These are phyloP conservation scores for Colletotrichum tamarilloi DNA, from an alignment of 2,329 filamentous ascomycete genomes.

Conservation along the genomic window DNA sequence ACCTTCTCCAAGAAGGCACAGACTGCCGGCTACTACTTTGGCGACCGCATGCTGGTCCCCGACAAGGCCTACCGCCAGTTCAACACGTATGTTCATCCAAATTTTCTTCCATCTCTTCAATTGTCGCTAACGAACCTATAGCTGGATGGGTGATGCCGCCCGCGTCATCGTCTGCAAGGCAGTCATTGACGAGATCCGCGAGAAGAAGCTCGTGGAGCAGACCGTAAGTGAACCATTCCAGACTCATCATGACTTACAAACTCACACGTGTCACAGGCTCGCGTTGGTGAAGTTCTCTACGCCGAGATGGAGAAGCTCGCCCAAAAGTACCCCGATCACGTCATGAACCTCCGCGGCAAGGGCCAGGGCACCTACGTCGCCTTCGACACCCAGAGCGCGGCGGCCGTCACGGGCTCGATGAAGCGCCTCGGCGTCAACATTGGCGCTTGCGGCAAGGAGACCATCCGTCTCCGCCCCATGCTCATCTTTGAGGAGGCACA, in stretches of 20 bases:
- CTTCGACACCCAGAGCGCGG: slow-evolving; percentile 78
- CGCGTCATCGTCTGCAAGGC: slow-evolving; percentile 81
- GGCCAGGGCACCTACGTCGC: slow-evolving; percentile 83
- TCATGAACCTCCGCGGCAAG: slow-evolving; percentile 81
- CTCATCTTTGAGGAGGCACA: slow-evolving; percentile 82
- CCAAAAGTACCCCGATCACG: slow-evolving; percentile 73
- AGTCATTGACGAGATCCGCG: slow-evolving; percentile 80
- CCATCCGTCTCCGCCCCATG: slow-evolving; percentile 82
- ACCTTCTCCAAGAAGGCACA: slow-evolving; percentile 91
- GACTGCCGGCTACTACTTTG: slow-evolving; percentile 85
- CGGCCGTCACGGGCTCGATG: slow-evolving; percentile 76
- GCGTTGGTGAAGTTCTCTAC: slow-evolving; percentile 77
- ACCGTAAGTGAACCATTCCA: slow-evolving; percentile 36
- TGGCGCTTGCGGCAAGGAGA: slow-evolving; percentile 77
- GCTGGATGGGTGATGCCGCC: slow-evolving; percentile 85
- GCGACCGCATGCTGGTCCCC: slow-evolving; percentile 77
- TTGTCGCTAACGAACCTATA: slow-evolving; percentile 11
- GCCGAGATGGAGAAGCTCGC: slow-evolving; percentile 71
- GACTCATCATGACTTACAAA: background rate
- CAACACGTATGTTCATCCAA: slow-evolving; percentile 65
- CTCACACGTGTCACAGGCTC: slow-evolving; percentile 48
- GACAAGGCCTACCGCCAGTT: slow-evolving; percentile 89
- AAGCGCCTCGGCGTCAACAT: slow-evolving; percentile 82
- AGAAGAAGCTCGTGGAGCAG: slow-evolving; percentile 76
- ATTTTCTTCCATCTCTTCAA: too few relatives aligned